Percentiles rank a stretch among this genome's conserved stretches.
These are phyloP conservation scores for Candida piceae DNA, from an alignment of 805 yeast species.

Conservation along the genomic window DNA sequence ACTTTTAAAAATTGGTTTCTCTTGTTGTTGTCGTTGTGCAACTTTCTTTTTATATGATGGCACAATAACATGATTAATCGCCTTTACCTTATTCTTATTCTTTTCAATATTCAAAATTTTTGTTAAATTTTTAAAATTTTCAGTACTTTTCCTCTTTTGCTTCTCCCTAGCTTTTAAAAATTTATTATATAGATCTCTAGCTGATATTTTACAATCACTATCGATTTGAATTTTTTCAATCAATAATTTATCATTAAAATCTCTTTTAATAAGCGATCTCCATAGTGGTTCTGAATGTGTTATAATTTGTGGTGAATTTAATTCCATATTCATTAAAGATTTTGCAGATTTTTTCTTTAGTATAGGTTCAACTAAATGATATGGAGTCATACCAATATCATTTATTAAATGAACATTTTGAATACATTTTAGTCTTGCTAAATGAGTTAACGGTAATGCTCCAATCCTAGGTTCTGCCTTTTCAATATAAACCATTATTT, in stretches of 20 bases:
- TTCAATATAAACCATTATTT: constrained; percentile 13
- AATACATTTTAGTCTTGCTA: constrained; percentile 26
- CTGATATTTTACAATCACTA: constrained; percentile 26
- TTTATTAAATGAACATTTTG: constrained; percentile 28
- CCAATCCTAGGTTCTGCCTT: constrained; percentile 20
- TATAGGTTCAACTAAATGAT: constrained; percentile 44
- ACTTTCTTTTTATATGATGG: constrained; percentile 12
- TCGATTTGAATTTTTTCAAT: constrained; percentile 15
- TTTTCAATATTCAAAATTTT: constrained; percentile 35
- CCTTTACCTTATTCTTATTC: constrained; percentile 36
- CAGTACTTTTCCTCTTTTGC: constrained; percentile 40
- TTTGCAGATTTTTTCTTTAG: constrained; percentile 40
- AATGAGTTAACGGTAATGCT: constrained; percentile 20
- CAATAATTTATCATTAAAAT: constrained; percentile 42
- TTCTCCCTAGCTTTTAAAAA: constrained; percentile 38
- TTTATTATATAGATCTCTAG: constrained; percentile 34
- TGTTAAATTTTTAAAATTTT: constrained; percentile 39
- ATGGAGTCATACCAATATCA: constrained; percentile 33
- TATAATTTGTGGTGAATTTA: constrained; percentile 36
- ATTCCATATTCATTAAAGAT: constrained; percentile 38
- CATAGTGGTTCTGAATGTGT: constrained; percentile 42
- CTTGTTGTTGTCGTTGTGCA: constrained; percentile 4
- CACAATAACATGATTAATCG: constrained; percentile 24
- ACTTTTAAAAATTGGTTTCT: constrained; percentile 20
- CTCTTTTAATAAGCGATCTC: constrained; percentile 39